A percentile compares a stretch with the other conserved stretches of the same genome.
Conservation (phyloP, 208 protist genomes). For the Wallacemonas sp. region DNA sequence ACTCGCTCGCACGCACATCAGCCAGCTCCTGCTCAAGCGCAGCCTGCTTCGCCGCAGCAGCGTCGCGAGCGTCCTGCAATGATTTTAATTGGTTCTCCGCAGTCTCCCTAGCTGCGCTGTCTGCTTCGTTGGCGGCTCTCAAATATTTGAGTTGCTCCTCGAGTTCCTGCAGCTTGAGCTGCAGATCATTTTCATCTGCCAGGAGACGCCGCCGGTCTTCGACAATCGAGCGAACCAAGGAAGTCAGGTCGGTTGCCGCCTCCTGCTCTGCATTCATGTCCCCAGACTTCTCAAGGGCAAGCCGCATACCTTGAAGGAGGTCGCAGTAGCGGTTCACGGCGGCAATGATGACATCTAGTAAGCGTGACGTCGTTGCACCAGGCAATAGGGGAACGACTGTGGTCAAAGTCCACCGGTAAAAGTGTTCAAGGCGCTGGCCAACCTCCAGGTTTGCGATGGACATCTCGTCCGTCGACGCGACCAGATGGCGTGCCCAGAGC, state of each 20-base stretch:
- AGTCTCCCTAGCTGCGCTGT: not conserved
- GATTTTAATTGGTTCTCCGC: too few relatives aligned
- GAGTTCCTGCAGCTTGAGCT: not conserved
- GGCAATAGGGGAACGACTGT: constrained; percentile 37
- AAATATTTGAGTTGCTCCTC: too few relatives aligned
- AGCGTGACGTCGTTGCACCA: constrained; percentile 21
- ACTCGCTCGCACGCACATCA: constrained; percentile 10
- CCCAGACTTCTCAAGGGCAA: too few relatives aligned
- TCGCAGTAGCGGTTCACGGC: constrained; percentile 28
- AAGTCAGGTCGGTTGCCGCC: too few relatives aligned
- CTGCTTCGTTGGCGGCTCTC: too few relatives aligned
- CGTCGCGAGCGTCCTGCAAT: not conserved
- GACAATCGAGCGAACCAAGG: not conserved
- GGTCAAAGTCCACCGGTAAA: constrained; percentile 41
- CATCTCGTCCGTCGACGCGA: constrained; percentile 17
- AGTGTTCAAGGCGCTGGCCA: constrained; percentile 28
- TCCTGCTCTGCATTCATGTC: too few relatives aligned
- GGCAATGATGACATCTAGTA: constrained; percentile 39
- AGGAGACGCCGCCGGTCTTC: not conserved
- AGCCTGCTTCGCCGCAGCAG: constrained; percentile 4
- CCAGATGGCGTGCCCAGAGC: constrained; percentile 32
- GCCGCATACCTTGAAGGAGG: constrained; percentile 9
- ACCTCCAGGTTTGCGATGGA: constrained; percentile 3
- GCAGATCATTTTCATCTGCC: not conserved
- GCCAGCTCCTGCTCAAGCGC: constrained; percentile 17